Base-by-base conservation (phyloP, 192 early-diverging fungal species). In the Linnemannia exigua region DNA sequence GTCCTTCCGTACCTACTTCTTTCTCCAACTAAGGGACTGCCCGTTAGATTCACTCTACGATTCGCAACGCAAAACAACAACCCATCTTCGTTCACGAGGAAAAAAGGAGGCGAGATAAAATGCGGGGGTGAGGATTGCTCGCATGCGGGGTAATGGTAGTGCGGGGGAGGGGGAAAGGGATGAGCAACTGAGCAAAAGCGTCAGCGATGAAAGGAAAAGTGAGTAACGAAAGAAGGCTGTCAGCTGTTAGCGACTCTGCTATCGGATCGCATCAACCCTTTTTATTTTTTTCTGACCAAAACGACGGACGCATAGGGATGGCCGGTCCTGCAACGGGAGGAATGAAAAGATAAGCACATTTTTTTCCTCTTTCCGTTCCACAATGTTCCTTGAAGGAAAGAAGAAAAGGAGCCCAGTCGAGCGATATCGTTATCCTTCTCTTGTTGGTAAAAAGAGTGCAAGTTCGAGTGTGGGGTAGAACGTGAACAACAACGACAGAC, bases 251-350 rank as follows among this genome's bases (percentile, higher is more conserved):
- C n/a, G n/a, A n/a, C n/a, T 44, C 9, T 44, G 3, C 58, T 63
- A 63, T 61, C 54, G 54, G 54, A 61, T 28, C 8, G 8, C 31
- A 31, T 63, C 58, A n/a, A n/a, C n/a, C n/a, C n/a, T n/a, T n/a
- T n/a, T n/a, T n/a, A n/a, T n/a, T n/a, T n/a, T n/a, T n/a, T n/a
- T n/a, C n/a, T n/a, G 58, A 28, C 58, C 58, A 63, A 15, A 63
- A 63, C 25, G 14, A 31, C 25, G 12, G 58, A 63, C 31, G 58
- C 58, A 33, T n/a, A 63, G 28, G 9, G 58, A 63, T 63, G 25
- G 58, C 31, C 58, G 58, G 58, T 63, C 58, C 58, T 63, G 58
- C 58, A 63, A 63, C 58, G 58, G 58, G 28, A 63, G 25, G 28
- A 22, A 31, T 31, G 28, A 25, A 31, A 25, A 63, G 58, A 63